Base-by-base conservation (phyloP, 2,329 filamentous ascomycete genomes). In the Sporothrix protearum region DNA sequence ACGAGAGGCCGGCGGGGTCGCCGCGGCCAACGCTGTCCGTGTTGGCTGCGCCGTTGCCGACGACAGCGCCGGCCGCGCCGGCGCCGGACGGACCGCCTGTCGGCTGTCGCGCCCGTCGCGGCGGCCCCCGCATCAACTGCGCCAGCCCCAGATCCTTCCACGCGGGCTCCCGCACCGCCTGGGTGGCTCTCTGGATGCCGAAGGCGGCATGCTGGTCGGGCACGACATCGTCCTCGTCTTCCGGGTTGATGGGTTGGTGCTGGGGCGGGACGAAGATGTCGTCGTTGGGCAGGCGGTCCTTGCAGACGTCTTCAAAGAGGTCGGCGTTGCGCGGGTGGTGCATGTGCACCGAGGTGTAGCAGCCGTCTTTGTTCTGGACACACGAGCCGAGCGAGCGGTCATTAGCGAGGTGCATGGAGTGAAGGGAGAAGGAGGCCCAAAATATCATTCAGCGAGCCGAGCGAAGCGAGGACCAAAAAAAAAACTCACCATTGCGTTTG, bases 151-250 rank as follows among this genome's bases (percentile, higher is more conserved):
- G 81, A 78, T 96, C 92, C 78, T 90, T 91, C 92, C 92, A 96
- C 8, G 89, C 89, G 1, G 91, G 85, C 81, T 94, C 91, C 76
- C 86, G 87, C 76, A 84, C 85, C 74, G 87, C 86, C 81, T 93
- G 91, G 19, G 92, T 94, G 10, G 92, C 92, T 75, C 91, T 87
- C 80, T 92, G 89, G 76, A 96, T 96, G 51, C 92, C 93, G 79
- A 96, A 96, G 0, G 92, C 93, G 14, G 92, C 92, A 78, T 96
- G 92, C 81, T 96, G 92, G 80, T 96, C 92, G 0, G 93, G 92
- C 4, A 96, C 92, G 3, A 96, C 91, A 77, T 96, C 92, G 78
- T 96, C 93, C 81, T 96, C 92, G 79, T 96, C 92, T 80, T 96
- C 92, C 0, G 93, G 92, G 79, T 96, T 95, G 78, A 94, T 85